Evolutionary conservation across 257 asterid species (phyloP), one percentile per base, ranked within the genome.

Genomic region (Jasminum sambac): DNA sequence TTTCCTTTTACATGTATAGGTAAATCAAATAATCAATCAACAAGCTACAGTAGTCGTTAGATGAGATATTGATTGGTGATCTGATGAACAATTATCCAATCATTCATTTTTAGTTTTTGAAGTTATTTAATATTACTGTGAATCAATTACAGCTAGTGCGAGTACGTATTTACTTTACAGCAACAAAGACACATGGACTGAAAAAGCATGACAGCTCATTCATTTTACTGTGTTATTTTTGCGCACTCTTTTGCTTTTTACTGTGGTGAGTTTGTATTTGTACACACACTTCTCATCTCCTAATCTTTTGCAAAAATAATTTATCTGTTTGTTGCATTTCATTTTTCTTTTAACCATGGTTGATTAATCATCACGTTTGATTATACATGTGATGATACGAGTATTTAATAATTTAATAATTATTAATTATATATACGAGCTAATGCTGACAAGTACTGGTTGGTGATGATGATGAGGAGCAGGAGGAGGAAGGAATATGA

Each of bases 161-260:
- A n/a, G 40, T 3, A 73, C 55, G 37, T 66, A 57, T 67, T 41
- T 71, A 74, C 72, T 39, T 44, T 38, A 36, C 46, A 37, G 46
- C 72, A 21, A 68, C 30, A 52, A 41, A 42, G n/a, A 78, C 37
- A 40, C 30, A 52, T 30, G 57, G n/a, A 78, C 37, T 34, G 46
- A 80, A 74, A 82, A 86, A 70, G 86, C 78, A 78, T 72, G 93
- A 84, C 95, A 87, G 94, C 97, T 88, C 86, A 90, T 74, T 77
- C 79, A 30, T 30, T 30, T 4, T 30, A 30, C 36, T 30, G 36
- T 30, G 36, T 30, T 63, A 72, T 74, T 81, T 66, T 60, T 69
- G 71, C 69, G 59, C 65, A 48, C 81, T 41, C 88, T 76, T 86
- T 89, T 69, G 80, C 90, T 84, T 85, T 85, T 62, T 72, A 79